Evolutionary conservation across 345 rosid species (phyloP), one percentile per base, ranked within the genome.

Genomic region (Boechera stricta): DNA sequence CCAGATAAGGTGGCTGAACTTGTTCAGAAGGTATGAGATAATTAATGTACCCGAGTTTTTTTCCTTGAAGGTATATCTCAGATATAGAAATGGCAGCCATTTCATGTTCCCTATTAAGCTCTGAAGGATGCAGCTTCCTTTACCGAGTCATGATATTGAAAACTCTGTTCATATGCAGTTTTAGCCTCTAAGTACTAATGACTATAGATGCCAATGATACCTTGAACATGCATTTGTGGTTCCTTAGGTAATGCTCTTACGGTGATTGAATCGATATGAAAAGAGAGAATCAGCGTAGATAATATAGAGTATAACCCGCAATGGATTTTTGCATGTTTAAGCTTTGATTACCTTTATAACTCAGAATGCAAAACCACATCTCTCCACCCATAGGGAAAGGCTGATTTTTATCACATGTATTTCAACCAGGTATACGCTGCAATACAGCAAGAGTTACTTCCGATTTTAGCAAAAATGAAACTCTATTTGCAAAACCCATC

Each of bases 1-100:
- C 96, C 97, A 39, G 98, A 89, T 73, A 92, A 90, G 85, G 97
- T 95, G 80, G 96, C 92, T 31, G 97, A 92, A 80, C 87, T 95
- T 79, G 90, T 95, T 78, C 96, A 85, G 76, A 92, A 92, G 98
- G 99, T 95, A 80, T 29, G 80, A 29, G 29, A 16, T 67, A n/a
- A 13, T 6, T 10, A 33, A 48, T 7, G 0, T 47, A 59, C 75
- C 31, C 12, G 7, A 11, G 3, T 13, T 11, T 21, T 54, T 72
- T n/a, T 4, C 4, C n/a, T 2, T 2, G 8, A n/a, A 35, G n/a
- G 38, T 51, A 39, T 62, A 36, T 38, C 39, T 63, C 32, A 16
- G 55, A 62, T 63, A 39, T 63, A 52, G 69, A 47, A 18, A 42
- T 59, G 48, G 28, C 57, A 10, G 48, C 6, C 53, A 36, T 65